phyloP scores from a whole-genome alignment of 306 rosid genomes.

The Cicer chorassanicum region DNA sequence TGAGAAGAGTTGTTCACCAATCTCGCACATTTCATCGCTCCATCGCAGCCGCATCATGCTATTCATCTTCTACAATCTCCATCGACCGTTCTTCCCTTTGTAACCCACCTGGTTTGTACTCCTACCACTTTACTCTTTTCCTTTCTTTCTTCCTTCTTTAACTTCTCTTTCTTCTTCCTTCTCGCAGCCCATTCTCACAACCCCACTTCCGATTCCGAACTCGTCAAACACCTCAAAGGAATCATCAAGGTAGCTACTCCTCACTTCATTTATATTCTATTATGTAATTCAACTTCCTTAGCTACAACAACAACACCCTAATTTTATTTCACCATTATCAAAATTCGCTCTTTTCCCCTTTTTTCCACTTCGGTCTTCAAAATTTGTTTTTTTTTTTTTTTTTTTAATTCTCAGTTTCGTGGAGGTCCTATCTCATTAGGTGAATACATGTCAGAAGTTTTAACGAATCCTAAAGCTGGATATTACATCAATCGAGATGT shows the following conservation, averaged over 20 bases:
- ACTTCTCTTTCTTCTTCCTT: conserved; percentile 1
- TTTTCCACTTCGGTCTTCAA: neutral
- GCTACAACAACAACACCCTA: neutral
- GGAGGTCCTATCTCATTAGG: conserved; percentile 97
- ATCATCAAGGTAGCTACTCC: conserved; percentile 51
- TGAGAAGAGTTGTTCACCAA: conserved; percentile 38
- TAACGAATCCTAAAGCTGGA: conserved; percentile 94
- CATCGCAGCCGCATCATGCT: neutral
- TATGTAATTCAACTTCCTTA: neutral
- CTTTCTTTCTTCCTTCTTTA: neutral
- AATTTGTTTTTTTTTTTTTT: neutral
- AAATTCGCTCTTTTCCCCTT: conserved; percentile 12
- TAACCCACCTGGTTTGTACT: conserved; percentile 52
- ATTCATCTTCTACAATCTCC: conserved; percentile 47
- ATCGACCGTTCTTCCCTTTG: conserved; percentile 55
- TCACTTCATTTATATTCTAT: neutral
- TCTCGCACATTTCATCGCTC: conserved; percentile 44
- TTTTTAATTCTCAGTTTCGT: conserved; percentile 69
- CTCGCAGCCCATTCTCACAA: conserved; percentile 51
- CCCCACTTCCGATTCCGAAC: conserved; percentile 54
- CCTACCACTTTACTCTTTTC: neutral
- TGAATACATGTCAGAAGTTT: conserved; percentile 95
- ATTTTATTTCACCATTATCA: neutral
- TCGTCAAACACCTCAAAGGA: conserved; percentile 61
- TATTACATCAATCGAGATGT: conserved; percentile 94